phyloP scores from a whole-genome alignment of 192 early-diverging fungal species.

The Bifiguratus adelaidae region DNA sequence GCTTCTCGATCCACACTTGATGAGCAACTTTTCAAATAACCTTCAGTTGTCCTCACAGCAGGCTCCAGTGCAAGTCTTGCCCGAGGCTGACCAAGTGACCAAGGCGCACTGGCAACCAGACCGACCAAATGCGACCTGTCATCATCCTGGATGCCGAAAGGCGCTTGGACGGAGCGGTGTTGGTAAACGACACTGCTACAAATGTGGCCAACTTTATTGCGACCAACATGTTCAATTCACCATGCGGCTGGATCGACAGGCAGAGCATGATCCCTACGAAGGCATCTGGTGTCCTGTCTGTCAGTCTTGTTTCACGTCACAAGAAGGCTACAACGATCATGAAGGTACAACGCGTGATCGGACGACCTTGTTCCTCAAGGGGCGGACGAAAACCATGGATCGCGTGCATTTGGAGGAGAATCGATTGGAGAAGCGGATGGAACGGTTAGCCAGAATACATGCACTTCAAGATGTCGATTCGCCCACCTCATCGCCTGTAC shows the following conservation, averaged over 20 bases:
- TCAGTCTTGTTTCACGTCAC: constrained; percentile 32
- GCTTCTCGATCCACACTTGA: constrained; percentile 16
- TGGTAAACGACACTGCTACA: constrained; percentile 44
- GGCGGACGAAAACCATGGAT: constrained; percentile 38
- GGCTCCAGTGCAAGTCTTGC: constrained; percentile 10
- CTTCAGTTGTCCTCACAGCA: constrained; percentile 19
- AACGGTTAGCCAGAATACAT: constrained; percentile 34
- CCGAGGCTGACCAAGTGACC: constrained; percentile 31
- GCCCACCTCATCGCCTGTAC: too few relatives aligned
- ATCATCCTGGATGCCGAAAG: constrained; percentile 30
- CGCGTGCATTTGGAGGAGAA: constrained; percentile 57
- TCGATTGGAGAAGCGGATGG: constrained; percentile 60
- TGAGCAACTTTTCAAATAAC: constrained; percentile 32
- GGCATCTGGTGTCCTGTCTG: constrained; percentile 53
- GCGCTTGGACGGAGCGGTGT: constrained; percentile 22
- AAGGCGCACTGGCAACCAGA: constrained; percentile 43
- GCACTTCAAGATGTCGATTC: constrained; percentile 2
- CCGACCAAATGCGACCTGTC: constrained; percentile 31
- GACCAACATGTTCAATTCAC: constrained; percentile 40
- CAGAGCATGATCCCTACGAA: constrained; percentile 40
- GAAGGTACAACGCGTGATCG: constrained; percentile 29
- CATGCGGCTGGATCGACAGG: constrained; percentile 45
- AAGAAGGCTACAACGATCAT: constrained; percentile 24
- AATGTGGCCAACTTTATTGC: constrained; percentile 57
- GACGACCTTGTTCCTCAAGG: constrained; percentile 37